A percentile compares a stretch with the other conserved stretches of the same genome.
Evolutionary conservation across 768 basidiomycete species (phyloP).

Genomic region (Clitopilus passeckerianus): DNA sequence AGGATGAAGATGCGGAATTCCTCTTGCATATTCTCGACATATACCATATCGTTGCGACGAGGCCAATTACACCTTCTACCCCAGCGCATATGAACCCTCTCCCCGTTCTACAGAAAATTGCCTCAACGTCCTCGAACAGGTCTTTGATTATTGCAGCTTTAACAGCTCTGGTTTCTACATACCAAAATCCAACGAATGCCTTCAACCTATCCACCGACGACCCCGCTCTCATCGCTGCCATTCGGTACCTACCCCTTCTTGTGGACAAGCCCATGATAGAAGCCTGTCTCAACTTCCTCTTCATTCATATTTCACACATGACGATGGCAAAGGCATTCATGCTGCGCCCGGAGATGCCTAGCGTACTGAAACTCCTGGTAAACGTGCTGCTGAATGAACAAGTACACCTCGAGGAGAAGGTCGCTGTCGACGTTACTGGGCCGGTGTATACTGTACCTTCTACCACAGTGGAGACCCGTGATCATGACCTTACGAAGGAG

Average conservation of each 20-base stretch:
- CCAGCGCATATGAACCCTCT: constrained; percentile 44
- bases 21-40: constrained; percentile 69
- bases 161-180: constrained; percentile 52
- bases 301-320: constrained; percentile 68
- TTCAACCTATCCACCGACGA: constrained; percentile 50
- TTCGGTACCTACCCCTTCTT: constrained; percentile 72
- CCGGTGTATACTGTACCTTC: constrained; percentile 55
- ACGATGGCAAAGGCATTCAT: constrained; percentile 76
- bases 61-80: constrained; percentile 28
- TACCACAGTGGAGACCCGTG: constrained; percentile 36
- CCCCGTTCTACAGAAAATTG: constrained; percentile 49
- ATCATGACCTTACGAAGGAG: constrained; percentile 67
- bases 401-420: constrained; percentile 50
- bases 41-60: constrained; percentile 56
- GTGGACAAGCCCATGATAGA: constrained; percentile 66
- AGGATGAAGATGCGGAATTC: constrained; percentile 71
- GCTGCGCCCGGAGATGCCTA: constrained; percentile 64
- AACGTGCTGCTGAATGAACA: constrained; percentile 69
- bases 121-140: constrained; percentile 60
- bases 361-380: constrained; percentile 62
- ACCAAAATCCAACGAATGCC: constrained; percentile 57
- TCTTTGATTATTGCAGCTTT: constrained; percentile 69
- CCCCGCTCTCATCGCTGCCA: constrained; percentile 54
- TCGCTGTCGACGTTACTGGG: constrained; percentile 58
- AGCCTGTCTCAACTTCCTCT: constrained; percentile 69